Percentiles rank a stretch among this genome's conserved stretches.
These are phyloP conservation scores for Rutstroemia sydowiana DNA, from an alignment of 2,329 filamentous ascomycete species.

Conservation along the genomic window DNA sequence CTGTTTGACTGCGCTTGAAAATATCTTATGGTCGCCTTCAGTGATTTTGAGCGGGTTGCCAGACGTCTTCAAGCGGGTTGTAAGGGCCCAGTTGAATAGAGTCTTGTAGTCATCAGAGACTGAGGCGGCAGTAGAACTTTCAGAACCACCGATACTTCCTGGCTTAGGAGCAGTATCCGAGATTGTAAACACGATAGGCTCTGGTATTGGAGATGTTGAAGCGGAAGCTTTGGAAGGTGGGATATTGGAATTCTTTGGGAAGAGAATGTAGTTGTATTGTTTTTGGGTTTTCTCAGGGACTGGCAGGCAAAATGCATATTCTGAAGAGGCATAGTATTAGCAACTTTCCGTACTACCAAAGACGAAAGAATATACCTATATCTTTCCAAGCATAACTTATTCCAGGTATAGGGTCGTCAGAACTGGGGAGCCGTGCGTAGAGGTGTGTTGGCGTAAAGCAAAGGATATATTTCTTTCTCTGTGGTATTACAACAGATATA, in stretches of 20 bases:
- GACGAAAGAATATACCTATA: constrained; percentile 42
- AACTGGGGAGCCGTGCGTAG: constrained; percentile 48
- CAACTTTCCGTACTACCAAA: neutral
- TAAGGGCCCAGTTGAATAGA: constrained; percentile 55
- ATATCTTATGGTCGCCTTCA: constrained; percentile 46
- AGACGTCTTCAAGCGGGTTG: constrained; percentile 42
- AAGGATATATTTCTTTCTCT: constrained; percentile 61
- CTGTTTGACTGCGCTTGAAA: constrained; percentile 50
- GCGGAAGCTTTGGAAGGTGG: constrained; percentile 41
- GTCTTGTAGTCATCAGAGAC: constrained; percentile 53
- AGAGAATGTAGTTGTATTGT: constrained; percentile 59
- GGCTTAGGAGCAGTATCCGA: constrained; percentile 53
- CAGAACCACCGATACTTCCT: constrained; percentile 45
- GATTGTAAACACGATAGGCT: constrained; percentile 60
- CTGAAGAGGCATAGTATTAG: constrained; percentile 31
- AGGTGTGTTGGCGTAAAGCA: constrained; percentile 54
- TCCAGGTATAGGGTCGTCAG: constrained; percentile 43
- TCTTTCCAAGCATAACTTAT: constrained; percentile 54
- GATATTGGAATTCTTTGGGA: constrained; percentile 46
- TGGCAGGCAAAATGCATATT: constrained; percentile 56
- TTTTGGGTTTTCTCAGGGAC: constrained; percentile 59
- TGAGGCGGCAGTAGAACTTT: constrained; percentile 41
- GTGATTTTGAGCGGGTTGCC: constrained; percentile 43
- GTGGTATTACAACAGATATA: constrained; percentile 59
- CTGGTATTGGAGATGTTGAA: constrained; percentile 32